phyloP scores from a whole-genome alignment of 139 green algal genomes.

The Chlorella ohadii region DNA sequence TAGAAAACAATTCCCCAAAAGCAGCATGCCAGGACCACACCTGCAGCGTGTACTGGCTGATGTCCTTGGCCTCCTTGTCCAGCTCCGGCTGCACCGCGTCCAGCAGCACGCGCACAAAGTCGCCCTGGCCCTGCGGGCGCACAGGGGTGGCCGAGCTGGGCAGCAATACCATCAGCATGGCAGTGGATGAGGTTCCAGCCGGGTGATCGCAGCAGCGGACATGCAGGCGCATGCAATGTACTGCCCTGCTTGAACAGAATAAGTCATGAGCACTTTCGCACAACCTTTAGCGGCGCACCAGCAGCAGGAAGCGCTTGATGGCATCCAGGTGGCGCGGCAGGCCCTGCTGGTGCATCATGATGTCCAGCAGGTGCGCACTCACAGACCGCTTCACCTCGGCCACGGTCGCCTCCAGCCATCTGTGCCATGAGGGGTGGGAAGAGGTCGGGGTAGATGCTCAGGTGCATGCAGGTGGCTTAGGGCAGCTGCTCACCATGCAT shows the following conservation, averaged over 20 bases:
- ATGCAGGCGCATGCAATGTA: too few species aligned
- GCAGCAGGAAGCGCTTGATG: slow-evolving; percentile 90
- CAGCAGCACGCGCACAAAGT: slow-evolving; percentile 88
- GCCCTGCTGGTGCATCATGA: slow-evolving; percentile 74
- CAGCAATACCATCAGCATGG: too few species aligned
- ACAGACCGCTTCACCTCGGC: slow-evolving; percentile 57
- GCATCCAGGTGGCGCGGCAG: slow-evolving; percentile 84
- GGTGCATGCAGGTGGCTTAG: too few species aligned
- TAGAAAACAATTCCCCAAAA: too few species aligned
- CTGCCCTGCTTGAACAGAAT: too few species aligned
- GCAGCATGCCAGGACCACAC: too few species aligned
- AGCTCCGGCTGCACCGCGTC: slow-evolving; percentile 67
- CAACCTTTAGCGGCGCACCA: slow-evolving; percentile 40
- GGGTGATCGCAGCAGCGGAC: too few species aligned
- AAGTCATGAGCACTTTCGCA: too few species aligned
- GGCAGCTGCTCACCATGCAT: too few species aligned
- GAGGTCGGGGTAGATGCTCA: too few species aligned
- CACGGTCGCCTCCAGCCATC: slow-evolving; percentile 75
- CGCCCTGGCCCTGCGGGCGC: slow-evolving; percentile 74
- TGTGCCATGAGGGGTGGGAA: neutral
- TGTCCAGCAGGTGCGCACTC: slow-evolving; percentile 76
- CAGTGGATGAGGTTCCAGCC: too few species aligned
- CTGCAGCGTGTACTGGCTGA: slow-evolving; percentile 52
- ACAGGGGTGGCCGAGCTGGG: too few species aligned
- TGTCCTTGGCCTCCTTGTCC: slow-evolving; percentile 40